These are phyloP conservation scores for Hanseniaspora taiwanica DNA, from an alignment of 805 yeast species.

Conservation along the genomic window DNA sequence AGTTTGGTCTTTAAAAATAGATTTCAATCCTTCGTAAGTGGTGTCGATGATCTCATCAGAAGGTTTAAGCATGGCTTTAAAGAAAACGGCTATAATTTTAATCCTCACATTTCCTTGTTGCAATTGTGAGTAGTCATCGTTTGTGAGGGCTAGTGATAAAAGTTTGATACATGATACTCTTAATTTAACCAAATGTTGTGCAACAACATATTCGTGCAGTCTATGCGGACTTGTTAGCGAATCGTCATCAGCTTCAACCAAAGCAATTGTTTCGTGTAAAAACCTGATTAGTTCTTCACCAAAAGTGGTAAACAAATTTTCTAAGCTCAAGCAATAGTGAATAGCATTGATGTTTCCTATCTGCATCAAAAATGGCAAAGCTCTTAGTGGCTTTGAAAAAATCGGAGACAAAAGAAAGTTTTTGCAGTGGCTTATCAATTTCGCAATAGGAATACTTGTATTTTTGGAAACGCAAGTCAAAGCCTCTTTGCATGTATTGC, in stretches of 20 bases:
- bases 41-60: constrained; percentile 85
- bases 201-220: constrained; percentile 72
- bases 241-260: constrained; percentile 97
- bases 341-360: constrained; percentile 96
- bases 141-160: constrained; percentile 69
- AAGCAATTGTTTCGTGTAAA: constrained; percentile 77
- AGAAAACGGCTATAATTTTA: constrained; percentile 82
- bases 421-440: constrained; percentile 72
- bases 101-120: constrained; percentile 70
- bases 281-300: constrained; percentile 81
- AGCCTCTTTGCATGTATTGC: constrained; percentile 69
- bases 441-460: constrained; percentile 54
- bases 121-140: constrained; percentile 67
- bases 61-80: constrained; percentile 78
- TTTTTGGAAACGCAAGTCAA: constrained; percentile 55
- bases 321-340: constrained; percentile 75
- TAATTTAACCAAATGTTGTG: constrained; percentile 75
- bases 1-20: constrained; percentile 63
- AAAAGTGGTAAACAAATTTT: constrained; percentile 68
- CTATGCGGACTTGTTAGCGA: constrained; percentile 80
- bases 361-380: constrained; percentile 96
- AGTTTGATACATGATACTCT: constrained; percentile 83
- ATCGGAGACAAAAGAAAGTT: constrained; percentile 79
- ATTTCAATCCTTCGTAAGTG: constrained; percentile 77
- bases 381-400: constrained; percentile 92